phyloP scores from a whole-genome alignment of 345 rosid species.

The Camelina neglecta region DNA sequence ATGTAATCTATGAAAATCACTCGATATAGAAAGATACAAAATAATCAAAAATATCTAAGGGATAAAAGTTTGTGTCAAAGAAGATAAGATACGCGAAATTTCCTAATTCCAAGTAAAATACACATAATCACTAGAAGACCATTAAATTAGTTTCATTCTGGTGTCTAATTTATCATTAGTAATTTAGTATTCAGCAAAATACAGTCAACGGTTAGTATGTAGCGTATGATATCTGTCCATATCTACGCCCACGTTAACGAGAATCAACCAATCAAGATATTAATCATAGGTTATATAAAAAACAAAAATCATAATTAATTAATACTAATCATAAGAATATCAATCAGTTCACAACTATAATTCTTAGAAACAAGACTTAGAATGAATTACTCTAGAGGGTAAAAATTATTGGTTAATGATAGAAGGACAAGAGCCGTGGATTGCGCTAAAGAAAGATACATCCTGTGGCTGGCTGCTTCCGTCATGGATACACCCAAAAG shows the following conservation, averaged over 20 bases:
- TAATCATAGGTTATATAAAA: slow-evolving; percentile 1
- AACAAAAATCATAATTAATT: not conserved
- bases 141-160: not conserved
- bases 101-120: not conserved
- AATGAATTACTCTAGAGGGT: not conserved
- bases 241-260: not conserved
- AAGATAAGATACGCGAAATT: not conserved
- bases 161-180: not conserved
- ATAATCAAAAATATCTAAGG: not conserved
- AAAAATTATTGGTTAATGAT: slow-evolving; percentile 1
- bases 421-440: slow-evolving; percentile 14
- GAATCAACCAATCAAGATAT: slow-evolving; percentile 2
- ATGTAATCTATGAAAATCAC: too few species aligned
- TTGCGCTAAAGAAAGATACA: not conserved
- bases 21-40: too few species aligned
- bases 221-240: slow-evolving; percentile 29
- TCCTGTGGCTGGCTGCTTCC: slow-evolving; percentile 22
- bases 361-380: not conserved
- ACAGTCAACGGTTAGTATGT: slow-evolving; percentile 21
- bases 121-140: not conserved
- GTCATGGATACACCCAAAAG: slow-evolving; percentile 27
- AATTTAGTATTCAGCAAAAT: not conserved
- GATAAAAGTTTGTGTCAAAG: not conserved
- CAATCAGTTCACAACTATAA: too few species aligned
- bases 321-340: not conserved